A percentile compares a stretch with the other conserved stretches of the same genome.
These are phyloP conservation scores for Sphaceloma murrayae DNA, from an alignment of 2,329 filamentous ascomycete genomes.

Conservation along the genomic window DNA sequence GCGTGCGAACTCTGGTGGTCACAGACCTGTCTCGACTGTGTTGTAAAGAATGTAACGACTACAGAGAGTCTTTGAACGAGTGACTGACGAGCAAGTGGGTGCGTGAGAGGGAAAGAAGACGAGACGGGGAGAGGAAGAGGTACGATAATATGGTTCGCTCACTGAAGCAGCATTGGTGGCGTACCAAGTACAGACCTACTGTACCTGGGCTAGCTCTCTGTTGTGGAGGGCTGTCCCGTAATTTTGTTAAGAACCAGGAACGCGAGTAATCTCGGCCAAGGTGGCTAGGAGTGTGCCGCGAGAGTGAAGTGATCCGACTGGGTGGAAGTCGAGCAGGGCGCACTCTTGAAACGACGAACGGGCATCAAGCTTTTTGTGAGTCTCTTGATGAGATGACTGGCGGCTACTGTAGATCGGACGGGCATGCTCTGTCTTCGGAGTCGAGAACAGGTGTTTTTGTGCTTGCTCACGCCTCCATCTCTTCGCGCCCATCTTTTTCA, in stretches of 20 bases:
- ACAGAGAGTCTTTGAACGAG: conserved; percentile 10
- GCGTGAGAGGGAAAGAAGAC: background rate
- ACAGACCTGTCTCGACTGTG: conserved; percentile 17
- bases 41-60: conserved; percentile 18
- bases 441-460: background rate
- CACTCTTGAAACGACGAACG: conserved; percentile 7
- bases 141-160: conserved; percentile 12
- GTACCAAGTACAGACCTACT: conserved; percentile 10
- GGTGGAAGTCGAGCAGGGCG: conserved; percentile 2
- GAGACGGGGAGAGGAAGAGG: conserved; percentile 7
- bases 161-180: background rate
- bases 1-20: conserved; percentile 6
- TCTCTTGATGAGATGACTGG: background rate
- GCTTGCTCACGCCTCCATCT: too few species aligned
- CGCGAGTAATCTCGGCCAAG: conserved; percentile 10
- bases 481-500: too few species aligned
- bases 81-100: conserved; percentile 7
- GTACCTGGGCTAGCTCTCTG: conserved; percentile 4
- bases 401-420: conserved; percentile 4
- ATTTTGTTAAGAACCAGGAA: conserved; percentile 7
- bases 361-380: conserved; percentile 10
- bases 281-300: background rate
- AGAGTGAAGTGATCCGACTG: conserved; percentile 7
- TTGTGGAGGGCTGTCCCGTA: conserved; percentile 13
- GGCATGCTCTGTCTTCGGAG: background rate